Evolutionary conservation across 768 basidiomycete genomes (phyloP), one percentile per base, ranked within the genome.

Genomic region (Mycena maculata): DNA sequence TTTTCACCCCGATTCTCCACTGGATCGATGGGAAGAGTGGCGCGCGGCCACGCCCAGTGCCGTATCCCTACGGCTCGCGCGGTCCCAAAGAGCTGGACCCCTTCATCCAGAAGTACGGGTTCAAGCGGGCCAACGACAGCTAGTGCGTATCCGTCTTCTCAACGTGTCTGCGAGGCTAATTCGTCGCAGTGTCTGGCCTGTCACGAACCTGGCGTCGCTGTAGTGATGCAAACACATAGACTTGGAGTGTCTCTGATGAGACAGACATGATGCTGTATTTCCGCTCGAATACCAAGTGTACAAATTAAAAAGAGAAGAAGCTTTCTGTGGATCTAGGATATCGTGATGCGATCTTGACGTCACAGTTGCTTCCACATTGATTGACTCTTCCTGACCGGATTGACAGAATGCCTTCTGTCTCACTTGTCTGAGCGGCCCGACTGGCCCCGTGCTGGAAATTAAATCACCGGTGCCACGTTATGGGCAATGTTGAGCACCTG

Each of bases 61-160:
- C 85, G 20, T 99, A 99, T 81, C 88, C 90, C 7, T 99, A 99
- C 76, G 98, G 98, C 48, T 95, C 95, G 63, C 90, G 98, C 66
- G 98, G 96, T n/a, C 98, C 97, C 0, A 89, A 89, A 71, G 85
- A 91, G 76, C 83, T 98, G 41, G 93, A 94, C 23, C 79, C 76
- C 0, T 99, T 95, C 76, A 89, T 92, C 69, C 71, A 68, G 58
- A 88, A 88, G 76, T 91, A 90, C 75, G 96, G 94, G 8, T 98
- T 87, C 84, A 91, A 84, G 79, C 88, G 95, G 42, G 77, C 86
- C 41, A 77, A 77, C 42, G 81, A 85, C 22, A 87, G 85, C 63
- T 97, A 98, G 95, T 96, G 78, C 82, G 92, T 88, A 49, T 47
- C 62, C 54, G 25, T 27, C 30, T 23, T 44, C 27, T 16, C 18